Evolutionary conservation across 208 protist genomes (phyloP).

Genomic region (Plasmodiophora brassicae): DNA sequence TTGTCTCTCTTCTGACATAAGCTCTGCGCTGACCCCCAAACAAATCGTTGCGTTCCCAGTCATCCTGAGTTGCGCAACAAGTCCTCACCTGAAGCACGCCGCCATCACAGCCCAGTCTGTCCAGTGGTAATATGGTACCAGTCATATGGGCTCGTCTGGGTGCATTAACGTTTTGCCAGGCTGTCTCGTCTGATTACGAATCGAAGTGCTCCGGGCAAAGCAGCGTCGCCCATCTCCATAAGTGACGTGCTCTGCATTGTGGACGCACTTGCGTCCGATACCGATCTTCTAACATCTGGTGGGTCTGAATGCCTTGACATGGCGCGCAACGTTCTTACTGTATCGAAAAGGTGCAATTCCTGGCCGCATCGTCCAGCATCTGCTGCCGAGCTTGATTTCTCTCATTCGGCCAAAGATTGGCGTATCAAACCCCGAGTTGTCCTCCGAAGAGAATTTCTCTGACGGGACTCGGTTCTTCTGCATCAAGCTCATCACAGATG

Average conservation of each 20-base stretch:
- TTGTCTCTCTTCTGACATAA: not conserved
- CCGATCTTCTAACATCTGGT: not conserved
- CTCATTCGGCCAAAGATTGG: not conserved
- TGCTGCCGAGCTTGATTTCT: not conserved
- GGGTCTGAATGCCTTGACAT: not conserved
- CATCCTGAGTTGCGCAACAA: not conserved
- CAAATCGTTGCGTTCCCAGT: not conserved
- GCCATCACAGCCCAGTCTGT: not conserved
- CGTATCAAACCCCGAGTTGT: not conserved
- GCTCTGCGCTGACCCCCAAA: not conserved
- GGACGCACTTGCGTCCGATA: not conserved
- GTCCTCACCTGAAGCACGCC: not conserved
- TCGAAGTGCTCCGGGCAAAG: not conserved
- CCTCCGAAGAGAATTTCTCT: not conserved
- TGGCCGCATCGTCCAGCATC: not conserved
- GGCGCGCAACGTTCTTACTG: not conserved
- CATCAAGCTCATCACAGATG: constrained; percentile 19
- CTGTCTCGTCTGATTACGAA: not conserved
- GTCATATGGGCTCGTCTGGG: not conserved
- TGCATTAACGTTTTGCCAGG: not conserved
- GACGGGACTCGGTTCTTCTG: not conserved
- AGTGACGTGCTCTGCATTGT: not conserved
- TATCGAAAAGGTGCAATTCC: not conserved
- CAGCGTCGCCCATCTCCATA: not conserved
- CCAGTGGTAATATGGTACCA: not conserved